Conservation (phyloP, 768 basidiomycete genomes). For the Boletales sp. region DNA sequence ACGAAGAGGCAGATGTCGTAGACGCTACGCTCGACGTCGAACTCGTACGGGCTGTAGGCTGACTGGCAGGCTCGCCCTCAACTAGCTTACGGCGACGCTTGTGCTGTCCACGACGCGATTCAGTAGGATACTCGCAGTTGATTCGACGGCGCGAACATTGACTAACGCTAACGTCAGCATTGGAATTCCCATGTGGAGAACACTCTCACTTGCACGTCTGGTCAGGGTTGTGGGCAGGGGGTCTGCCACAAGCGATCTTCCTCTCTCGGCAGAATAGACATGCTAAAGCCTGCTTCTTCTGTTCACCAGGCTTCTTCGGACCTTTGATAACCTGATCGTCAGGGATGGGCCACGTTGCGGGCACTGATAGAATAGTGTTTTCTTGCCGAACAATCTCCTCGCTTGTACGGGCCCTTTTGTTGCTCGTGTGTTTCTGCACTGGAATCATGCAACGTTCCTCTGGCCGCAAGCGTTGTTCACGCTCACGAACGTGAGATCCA, state of each 20-base stretch:
- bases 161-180: constrained; percentile 28
- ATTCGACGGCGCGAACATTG: constrained; percentile 47
- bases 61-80: constrained; percentile 22
- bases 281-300: constrained; percentile 46
- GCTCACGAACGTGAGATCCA: constrained; percentile 17
- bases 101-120: constrained; percentile 47
- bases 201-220: constrained; percentile 46
- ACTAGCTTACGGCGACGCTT: constrained; percentile 33
- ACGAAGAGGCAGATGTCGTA: constrained; percentile 11
- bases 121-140: constrained; percentile 47
- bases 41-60: constrained; percentile 20
- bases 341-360: constrained; percentile 33
- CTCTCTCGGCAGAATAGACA: constrained; percentile 49
- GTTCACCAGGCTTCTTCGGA: constrained; percentile 33
- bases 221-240: constrained; percentile 34
- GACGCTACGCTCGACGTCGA: constrained; percentile 15
- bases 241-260: constrained; percentile 49
- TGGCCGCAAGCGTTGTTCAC: constrained; percentile 19
- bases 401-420: constrained; percentile 26
- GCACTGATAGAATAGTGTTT: constrained; percentile 16
- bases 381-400: constrained; percentile 31
- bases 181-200: constrained; percentile 4
- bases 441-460: constrained; percentile 22
- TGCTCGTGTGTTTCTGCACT: constrained; percentile 20
- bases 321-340: constrained; percentile 31